These are phyloP conservation scores for Plectosphaerella plurivora DNA, from an alignment of 2,329 filamentous ascomycete species.

Conservation along the genomic window DNA sequence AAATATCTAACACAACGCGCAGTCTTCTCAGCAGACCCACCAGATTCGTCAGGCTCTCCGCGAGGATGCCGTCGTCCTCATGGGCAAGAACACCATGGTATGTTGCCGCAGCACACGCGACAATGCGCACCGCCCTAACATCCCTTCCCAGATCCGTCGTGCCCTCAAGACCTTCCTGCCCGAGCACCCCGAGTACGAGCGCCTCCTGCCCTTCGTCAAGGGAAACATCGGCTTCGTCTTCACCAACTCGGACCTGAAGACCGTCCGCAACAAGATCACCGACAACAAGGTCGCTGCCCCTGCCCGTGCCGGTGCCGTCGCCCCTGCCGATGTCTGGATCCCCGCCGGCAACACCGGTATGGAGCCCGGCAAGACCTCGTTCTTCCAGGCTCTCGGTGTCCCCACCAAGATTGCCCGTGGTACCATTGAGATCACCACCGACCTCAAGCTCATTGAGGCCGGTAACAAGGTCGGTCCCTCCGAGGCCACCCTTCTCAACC, in stretches of 20 bases:
- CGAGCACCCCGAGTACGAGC: conserved; percentile 96
- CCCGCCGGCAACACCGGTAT: conserved; percentile 99
- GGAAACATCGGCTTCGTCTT: conserved; percentile 99
- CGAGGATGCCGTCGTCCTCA: conserved; percentile 89
- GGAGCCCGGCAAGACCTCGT: conserved; percentile 99
- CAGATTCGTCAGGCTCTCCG: conserved; percentile 94
- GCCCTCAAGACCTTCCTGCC: conserved; percentile 89
- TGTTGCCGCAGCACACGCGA: conserved; percentile 16
- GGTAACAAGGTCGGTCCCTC: conserved; percentile 94
- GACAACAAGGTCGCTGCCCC: conserved; percentile 96
- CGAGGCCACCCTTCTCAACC: conserved; percentile 96
- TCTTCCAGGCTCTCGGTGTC: conserved; percentile 99
- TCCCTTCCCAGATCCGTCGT: conserved; percentile 71
- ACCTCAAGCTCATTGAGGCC: conserved; percentile 96
- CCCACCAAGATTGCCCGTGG: conserved; percentile 99
- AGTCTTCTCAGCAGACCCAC: conserved; percentile 99
- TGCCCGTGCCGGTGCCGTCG: conserved; percentile 95
- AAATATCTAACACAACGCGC: background rate
- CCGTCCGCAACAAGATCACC: conserved; percentile 88
- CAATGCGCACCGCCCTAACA: background rate
- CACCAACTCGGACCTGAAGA: conserved; percentile 95
- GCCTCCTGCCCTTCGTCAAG: conserved; percentile 90
- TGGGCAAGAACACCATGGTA: conserved; percentile 99
- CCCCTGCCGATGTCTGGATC: conserved; percentile 88
- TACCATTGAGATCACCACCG: conserved; percentile 99